Percentiles rank a stretch among this genome's conserved stretches.
Evolutionary conservation across 2,329 filamentous ascomycete species (phyloP).

Genomic region (Talaromyces sp.): DNA sequence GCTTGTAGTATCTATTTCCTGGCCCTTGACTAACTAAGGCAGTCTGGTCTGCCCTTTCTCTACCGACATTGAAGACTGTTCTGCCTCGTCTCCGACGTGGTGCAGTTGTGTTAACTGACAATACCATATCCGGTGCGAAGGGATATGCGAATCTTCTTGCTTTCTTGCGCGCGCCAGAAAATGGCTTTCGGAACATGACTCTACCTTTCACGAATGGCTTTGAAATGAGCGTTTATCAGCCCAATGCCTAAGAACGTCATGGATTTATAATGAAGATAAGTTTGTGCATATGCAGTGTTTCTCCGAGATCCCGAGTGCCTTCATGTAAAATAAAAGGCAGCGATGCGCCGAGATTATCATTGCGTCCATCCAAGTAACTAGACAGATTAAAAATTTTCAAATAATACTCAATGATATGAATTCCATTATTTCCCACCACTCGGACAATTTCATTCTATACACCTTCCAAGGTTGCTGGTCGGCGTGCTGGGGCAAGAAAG

Average conservation of each 20-base stretch:
- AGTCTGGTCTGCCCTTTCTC: slow-evolving; percentile 45
- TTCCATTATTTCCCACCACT: no score
- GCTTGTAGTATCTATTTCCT: neutral
- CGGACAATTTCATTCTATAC: slow-evolving; percentile 3
- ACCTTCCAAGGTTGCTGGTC: no score
- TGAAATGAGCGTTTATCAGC: slow-evolving; percentile 47
- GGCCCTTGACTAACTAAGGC: neutral
- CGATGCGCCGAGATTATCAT: no score
- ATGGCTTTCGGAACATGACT: slow-evolving; percentile 55
- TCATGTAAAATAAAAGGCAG: no score
- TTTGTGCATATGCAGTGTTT: no score
- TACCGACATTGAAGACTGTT: slow-evolving; percentile 42
- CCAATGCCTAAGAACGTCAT: neutral
- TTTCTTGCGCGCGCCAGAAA: slow-evolving; percentile 50
- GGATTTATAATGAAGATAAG: no score
- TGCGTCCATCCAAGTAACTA: no score
- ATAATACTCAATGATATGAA: no score
- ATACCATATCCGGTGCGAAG: slow-evolving; percentile 32
- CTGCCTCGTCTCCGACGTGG: slow-evolving; percentile 38
- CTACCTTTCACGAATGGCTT: slow-evolving; percentile 54
- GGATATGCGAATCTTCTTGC: slow-evolving; percentile 50
- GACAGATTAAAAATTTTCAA: no score
- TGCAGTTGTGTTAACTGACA: slow-evolving; percentile 44
- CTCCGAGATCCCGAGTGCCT: no score
- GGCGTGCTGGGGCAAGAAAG: no score